phyloP scores from a whole-genome alignment of 352 stramenopile species.

The Pythium dissimile region DNA sequence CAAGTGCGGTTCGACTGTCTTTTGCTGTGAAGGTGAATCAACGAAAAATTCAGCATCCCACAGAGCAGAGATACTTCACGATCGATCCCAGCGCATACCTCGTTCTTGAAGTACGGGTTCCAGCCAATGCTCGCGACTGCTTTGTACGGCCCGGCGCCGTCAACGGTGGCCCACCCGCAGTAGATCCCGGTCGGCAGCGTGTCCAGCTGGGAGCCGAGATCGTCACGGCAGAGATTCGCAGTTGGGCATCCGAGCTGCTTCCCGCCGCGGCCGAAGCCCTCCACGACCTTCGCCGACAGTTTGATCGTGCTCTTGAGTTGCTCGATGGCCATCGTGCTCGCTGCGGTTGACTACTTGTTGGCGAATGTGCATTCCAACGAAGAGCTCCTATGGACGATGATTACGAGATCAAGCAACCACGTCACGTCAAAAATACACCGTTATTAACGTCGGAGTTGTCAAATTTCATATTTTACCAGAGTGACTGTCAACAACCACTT shows the following conservation, averaged over 20 bases:
- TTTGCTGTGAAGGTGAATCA: constrained; percentile 59
- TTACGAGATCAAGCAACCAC: neutral
- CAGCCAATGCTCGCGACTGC: constrained; percentile 97
- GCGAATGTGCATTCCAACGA: neutral
- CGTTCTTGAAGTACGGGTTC: constrained; percentile 94
- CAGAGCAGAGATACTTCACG: neutral
- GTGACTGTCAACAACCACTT: too few species aligned
- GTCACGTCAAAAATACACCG: neutral
- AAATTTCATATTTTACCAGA: too few species aligned
- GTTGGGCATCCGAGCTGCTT: constrained; percentile 96
- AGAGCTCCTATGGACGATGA: constrained; percentile 2
- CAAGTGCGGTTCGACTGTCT: constrained; percentile 96
- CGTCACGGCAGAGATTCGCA: constrained; percentile 90
- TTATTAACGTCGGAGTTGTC: neutral
- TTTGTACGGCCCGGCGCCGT: constrained; percentile 85
- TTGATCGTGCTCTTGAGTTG: constrained; percentile 58
- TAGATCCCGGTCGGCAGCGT: constrained; percentile 90
- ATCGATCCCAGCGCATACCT: constrained; percentile 40
- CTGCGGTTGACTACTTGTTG: neutral
- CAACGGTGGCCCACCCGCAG: constrained; percentile 90
- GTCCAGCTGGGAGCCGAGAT: constrained; percentile 82
- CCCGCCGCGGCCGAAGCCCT: constrained; percentile 92
- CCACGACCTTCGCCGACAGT: constrained; percentile 89
- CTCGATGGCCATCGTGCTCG: constrained; percentile 42
- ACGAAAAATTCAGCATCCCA: neutral